These are phyloP conservation scores for Pleurotus tuber-regium DNA, from an alignment of 768 basidiomycete species.

Conservation along the genomic window DNA sequence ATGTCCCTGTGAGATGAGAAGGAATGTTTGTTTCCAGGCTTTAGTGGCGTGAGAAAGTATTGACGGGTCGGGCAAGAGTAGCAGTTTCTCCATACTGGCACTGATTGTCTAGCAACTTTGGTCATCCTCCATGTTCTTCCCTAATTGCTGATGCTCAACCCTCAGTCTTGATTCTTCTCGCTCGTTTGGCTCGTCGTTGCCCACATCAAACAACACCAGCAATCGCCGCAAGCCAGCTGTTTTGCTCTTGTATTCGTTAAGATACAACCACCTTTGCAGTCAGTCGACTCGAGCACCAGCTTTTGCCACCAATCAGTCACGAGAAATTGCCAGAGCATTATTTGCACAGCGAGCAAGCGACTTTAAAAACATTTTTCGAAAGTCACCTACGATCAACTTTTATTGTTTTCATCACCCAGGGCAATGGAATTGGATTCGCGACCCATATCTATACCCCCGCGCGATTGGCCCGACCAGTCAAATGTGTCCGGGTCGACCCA, in stretches of 20 bases:
- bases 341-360: not conserved
- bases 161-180: not conserved
- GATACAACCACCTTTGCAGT: not conserved
- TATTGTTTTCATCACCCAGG: slow-evolving; percentile 22
- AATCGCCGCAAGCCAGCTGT: no score
- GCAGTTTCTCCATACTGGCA: not conserved
- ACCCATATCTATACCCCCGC: slow-evolving; percentile 26
- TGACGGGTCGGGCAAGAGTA: not conserved
- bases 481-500: not conserved
- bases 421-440: slow-evolving; percentile 37
- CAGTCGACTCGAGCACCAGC: not conserved
- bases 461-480: slow-evolving; percentile 18
- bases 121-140: slow-evolving; percentile 3
- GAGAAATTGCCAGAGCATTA: not conserved
- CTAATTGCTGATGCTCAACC: not conserved
- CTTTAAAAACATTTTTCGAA: not conserved
- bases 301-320: not conserved
- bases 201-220: no score
- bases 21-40: not conserved
- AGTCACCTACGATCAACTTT: not conserved
- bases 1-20: not conserved
- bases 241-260: no score
- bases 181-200: slow-evolving; percentile 5
- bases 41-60: slow-evolving; percentile 1
- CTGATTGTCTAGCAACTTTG: not conserved